These are phyloP conservation scores for Spizellomyces punctatus DNA, from an alignment of 192 early-diverging fungal species.

Conservation along the genomic window DNA sequence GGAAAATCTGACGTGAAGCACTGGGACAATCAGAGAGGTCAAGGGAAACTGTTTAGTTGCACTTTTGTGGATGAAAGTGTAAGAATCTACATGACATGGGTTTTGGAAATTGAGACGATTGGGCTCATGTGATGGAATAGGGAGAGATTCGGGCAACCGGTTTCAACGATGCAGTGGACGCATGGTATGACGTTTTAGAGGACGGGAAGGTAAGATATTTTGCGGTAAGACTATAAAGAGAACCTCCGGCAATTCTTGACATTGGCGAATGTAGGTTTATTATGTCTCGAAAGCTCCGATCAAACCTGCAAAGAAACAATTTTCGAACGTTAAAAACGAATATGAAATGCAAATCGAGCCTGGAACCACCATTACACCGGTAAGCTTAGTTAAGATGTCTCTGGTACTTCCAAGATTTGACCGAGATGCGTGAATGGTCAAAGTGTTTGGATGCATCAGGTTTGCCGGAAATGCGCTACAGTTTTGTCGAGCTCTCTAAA, in stretches of 20 bases:
- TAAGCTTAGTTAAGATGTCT: slow-evolving; percentile 30
- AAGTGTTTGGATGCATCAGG: slow-evolving; percentile 58
- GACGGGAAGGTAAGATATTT: slow-evolving; percentile 50
- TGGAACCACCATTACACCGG: slow-evolving; percentile 63
- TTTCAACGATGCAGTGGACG: slow-evolving; percentile 88
- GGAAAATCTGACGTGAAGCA: slow-evolving; percentile 80
- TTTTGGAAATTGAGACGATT: not conserved
- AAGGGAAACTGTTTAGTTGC: slow-evolving; percentile 87
- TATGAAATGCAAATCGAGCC: slow-evolving; percentile 89
- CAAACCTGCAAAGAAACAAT: slow-evolving; percentile 78
- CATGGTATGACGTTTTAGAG: slow-evolving; percentile 75
- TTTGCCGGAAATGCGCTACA: slow-evolving; percentile 61
- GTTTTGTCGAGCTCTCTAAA: slow-evolving; percentile 70
- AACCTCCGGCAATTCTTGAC: not conserved
- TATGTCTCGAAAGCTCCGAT: slow-evolving; percentile 80
- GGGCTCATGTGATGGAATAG: slow-evolving; percentile 39
- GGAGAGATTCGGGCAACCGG: slow-evolving; percentile 92
- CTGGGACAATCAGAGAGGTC: slow-evolving; percentile 77
- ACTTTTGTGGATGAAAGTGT: slow-evolving; percentile 86
- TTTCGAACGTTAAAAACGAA: slow-evolving; percentile 80
- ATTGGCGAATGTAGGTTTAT: slow-evolving; percentile 52
- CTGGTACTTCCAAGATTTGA: not conserved
- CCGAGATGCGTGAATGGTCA: not conserved
- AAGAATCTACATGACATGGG: slow-evolving; percentile 30
- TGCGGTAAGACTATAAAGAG: not conserved